Percentiles rank a stretch among this genome's conserved stretches.
Evolutionary conservation across 108 stramenopile genomes (phyloP).

Genomic region (Epithemia pelagica): DNA sequence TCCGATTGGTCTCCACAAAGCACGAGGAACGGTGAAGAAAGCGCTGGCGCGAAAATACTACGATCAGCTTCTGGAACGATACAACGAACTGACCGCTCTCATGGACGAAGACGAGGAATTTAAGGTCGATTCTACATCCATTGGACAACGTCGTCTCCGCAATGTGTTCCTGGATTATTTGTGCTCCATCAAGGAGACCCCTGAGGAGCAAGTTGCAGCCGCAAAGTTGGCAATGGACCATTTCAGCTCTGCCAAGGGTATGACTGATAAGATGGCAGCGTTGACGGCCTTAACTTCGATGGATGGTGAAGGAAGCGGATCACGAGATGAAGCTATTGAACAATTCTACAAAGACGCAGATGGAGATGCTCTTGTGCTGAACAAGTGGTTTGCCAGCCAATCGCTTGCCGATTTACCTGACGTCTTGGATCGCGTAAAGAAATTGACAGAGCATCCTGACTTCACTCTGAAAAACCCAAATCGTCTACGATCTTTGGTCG

Average conservation of each 20-base stretch:
- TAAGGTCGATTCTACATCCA: conserved; percentile 55
- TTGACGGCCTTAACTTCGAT: conserved; percentile 61
- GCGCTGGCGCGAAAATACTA: conserved; percentile 57
- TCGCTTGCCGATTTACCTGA: conserved; percentile 68
- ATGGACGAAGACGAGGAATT: conserved; percentile 40
- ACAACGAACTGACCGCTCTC: conserved; percentile 54
- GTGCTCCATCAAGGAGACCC: conserved; percentile 48
- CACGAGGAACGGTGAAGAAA: conserved; percentile 54
- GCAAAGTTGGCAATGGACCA: conserved; percentile 55
- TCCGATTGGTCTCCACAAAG: conserved; percentile 64
- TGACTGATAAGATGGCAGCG: conserved; percentile 94
- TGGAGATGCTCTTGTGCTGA: conserved; percentile 63
- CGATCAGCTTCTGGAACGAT: conserved; percentile 43
- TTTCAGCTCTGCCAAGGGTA: conserved; percentile 66
- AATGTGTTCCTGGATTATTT: conserved; percentile 76
- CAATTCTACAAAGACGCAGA: conserved; percentile 79
- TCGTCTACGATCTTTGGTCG: conserved; percentile 77
- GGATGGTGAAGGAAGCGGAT: conserved; percentile 50
- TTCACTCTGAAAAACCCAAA: conserved; percentile 92
- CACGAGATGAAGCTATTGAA: conserved; percentile 46
- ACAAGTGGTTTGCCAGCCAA: conserved; percentile 91
- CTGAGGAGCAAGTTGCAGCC: conserved; percentile 52
- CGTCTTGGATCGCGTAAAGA: conserved; percentile 48
- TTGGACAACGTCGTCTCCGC: conserved; percentile 66
- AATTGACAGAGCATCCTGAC: conserved; percentile 72